Base-by-base conservation (phyloP, 140 eudicot genomes). In the Artemisia princeps region DNA sequence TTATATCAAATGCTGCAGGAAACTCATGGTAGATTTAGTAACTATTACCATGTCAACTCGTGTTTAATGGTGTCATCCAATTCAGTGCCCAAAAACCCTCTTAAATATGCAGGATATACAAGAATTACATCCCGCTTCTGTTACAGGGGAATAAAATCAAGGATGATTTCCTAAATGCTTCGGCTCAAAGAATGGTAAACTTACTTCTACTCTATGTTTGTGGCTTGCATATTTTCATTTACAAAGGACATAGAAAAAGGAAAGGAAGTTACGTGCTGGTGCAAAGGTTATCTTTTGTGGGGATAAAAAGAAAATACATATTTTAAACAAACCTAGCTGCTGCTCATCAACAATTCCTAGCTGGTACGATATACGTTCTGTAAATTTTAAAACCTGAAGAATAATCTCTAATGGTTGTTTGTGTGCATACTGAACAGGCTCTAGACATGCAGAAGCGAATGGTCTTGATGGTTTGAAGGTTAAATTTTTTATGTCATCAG, bases 1-100 rank as follows among this genome's bases (percentile, higher is more conserved):
- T 92, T 40, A 88, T 92, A 68, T 92, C 99, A 24, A 88, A 92
- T 80, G 99, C 99, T 57, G 99, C 99, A 1, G 96, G 98, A 71
- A 92, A 80, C 69, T 92, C 96, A 71, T 85, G 96, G 95, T 92
- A 72, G 48, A 45, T 76, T 28, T 62, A 49, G 10, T 61, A 55
- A 58, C 55, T 52, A 69, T 69, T 55, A 69, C 10, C 30, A 10
- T 55, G 22, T 45, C 16, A 52, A 23, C 24, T 49, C 24, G 20
- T 20, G 23, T 20, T 20, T 20, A 20, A 20, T 20, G 23, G 23
- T 20, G 23, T 20, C 23, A 20, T 20, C 23, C 23, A 20, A 20
- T 1, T 51, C 58, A 45, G 8, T 17, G 44, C 37, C 53, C 44
- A 37, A 37, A 1, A 37, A 37, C 15, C 7, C 3, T 33, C 70